Conservation (phyloP, 805 yeast genomes). For the Wickerhamomyces alni region DNA sequence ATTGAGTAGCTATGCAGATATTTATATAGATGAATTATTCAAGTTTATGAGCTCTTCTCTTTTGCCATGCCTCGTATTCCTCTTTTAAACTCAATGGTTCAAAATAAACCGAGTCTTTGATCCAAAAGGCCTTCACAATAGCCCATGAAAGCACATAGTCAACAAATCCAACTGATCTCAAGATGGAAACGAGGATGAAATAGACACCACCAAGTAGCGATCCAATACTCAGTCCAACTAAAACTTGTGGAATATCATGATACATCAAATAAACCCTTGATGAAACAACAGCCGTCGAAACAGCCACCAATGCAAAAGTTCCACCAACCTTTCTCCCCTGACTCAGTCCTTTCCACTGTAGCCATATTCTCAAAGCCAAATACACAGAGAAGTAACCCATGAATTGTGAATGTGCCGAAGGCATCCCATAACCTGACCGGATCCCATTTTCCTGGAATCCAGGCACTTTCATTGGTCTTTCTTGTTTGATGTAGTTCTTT, state of each 20-base stretch:
- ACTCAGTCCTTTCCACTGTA: constrained; percentile 36
- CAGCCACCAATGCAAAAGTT: constrained; percentile 20
- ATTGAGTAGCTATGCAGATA: constrained; percentile 3
- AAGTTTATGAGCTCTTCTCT: constrained; percentile 14
- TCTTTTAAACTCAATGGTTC: constrained; percentile 41
- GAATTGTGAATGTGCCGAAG: constrained; percentile 94
- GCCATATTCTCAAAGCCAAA: constrained; percentile 36
- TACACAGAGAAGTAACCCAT: constrained; percentile 80
- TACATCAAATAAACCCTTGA: constrained; percentile 77
- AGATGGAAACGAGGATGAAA: constrained; percentile 43
- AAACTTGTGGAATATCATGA: constrained; percentile 69
- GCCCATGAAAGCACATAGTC: constrained; percentile 58
- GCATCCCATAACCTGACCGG: constrained; percentile 85
- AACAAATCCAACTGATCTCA: constrained; percentile 63
- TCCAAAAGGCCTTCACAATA: constrained; percentile 41
- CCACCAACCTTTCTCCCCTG: constrained; percentile 25
- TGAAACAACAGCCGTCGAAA: constrained; percentile 42
- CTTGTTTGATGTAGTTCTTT: constrained; percentile 59
- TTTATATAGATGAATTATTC: not conserved
- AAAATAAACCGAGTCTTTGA: constrained; percentile 57
- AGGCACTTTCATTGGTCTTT: constrained; percentile 55
- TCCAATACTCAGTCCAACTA: constrained; percentile 68
- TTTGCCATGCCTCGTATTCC: constrained; percentile 34
- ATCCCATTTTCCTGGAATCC: constrained; percentile 33
- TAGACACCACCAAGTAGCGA: constrained; percentile 49